A percentile compares a stretch with the other conserved stretches of the same genome.
Evolutionary conservation across 2,329 filamentous ascomycete genomes (phyloP).

Genomic region (Trichoderma asperellum): DNA sequence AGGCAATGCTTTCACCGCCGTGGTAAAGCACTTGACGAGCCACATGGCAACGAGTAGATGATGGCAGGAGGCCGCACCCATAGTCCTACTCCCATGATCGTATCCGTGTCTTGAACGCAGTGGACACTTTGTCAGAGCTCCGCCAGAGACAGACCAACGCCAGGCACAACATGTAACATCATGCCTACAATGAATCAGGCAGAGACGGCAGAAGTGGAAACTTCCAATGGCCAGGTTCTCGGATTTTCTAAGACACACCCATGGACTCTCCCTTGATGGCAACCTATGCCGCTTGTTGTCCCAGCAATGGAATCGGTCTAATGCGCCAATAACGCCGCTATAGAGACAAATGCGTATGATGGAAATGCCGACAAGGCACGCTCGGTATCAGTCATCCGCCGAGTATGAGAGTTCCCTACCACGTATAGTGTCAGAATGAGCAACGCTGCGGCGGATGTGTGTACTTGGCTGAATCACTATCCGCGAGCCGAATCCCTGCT

Average conservation of each 20-base stretch:
- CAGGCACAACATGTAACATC: background rate
- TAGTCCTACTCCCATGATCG: background rate
- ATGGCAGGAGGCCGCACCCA: background rate
- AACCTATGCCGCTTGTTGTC: background rate
- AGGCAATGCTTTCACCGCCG: conserved; percentile 7
- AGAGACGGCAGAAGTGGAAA: background rate
- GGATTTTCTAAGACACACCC: background rate
- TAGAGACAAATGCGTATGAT: background rate
- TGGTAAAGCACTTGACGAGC: background rate
- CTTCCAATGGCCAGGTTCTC: conserved; percentile 6
- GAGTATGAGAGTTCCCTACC: background rate
- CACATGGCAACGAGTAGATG: background rate
- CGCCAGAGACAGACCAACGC: background rate
- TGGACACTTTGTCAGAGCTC: background rate
- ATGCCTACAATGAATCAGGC: background rate
- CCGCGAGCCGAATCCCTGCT: background rate
- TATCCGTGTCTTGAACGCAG: background rate
- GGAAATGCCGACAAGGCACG: background rate
- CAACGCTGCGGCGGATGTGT: background rate
- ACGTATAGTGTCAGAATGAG: background rate
- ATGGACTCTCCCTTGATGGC: background rate
- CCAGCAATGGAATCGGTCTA: background rate
- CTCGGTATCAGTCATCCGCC: background rate
- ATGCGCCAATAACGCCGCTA: background rate
- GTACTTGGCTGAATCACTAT: background rate